Evolutionary conservation across 306 rosid species (phyloP).

Genomic region (Luffa acutangula): DNA sequence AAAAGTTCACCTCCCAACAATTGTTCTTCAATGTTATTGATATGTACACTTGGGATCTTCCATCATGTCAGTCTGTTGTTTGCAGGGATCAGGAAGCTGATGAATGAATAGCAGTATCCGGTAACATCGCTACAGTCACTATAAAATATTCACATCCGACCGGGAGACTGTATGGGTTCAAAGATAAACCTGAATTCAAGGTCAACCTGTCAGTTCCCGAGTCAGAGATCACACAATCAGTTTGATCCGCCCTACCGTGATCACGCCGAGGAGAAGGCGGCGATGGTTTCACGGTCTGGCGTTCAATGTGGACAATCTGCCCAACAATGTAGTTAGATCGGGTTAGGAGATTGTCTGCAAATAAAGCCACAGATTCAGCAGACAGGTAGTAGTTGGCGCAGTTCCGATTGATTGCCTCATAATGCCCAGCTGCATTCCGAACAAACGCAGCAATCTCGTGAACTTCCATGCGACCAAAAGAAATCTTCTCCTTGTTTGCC

Average conservation of each 20-base stretch:
- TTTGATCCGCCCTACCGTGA: constrained; percentile 31
- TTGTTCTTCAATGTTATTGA: constrained; percentile 25
- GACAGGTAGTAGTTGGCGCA: constrained; percentile 75
- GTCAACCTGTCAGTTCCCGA: constrained; percentile 54
- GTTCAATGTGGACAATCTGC: constrained; percentile 95
- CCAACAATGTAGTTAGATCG: constrained; percentile 90
- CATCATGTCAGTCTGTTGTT: constrained; percentile 76
- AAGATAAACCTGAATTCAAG: constrained; percentile 90
- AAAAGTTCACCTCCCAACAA: constrained; percentile 35
- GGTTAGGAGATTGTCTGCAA: constrained; percentile 64
- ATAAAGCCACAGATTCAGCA: constrained; percentile 81
- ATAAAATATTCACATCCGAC: constrained; percentile 90
- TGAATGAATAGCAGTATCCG: constrained; percentile 82
- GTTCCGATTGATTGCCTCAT: constrained; percentile 78
- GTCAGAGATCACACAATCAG: constrained; percentile 30
- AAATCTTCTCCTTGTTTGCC: constrained; percentile 96
- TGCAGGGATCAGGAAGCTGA: constrained; percentile 93
- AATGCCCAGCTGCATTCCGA: constrained; percentile 59
- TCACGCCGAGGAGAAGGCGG: constrained; percentile 23
- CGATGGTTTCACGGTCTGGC: constrained; percentile 54
- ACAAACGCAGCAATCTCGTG: constrained; percentile 94
- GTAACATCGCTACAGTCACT: constrained; percentile 97
- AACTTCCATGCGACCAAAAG: constrained; percentile 72
- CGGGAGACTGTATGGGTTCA: constrained; percentile 84
- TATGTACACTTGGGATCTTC: constrained; percentile 81